phyloP scores from a whole-genome alignment of 106 monocot genomes.

The Dendrobium catenatum region DNA sequence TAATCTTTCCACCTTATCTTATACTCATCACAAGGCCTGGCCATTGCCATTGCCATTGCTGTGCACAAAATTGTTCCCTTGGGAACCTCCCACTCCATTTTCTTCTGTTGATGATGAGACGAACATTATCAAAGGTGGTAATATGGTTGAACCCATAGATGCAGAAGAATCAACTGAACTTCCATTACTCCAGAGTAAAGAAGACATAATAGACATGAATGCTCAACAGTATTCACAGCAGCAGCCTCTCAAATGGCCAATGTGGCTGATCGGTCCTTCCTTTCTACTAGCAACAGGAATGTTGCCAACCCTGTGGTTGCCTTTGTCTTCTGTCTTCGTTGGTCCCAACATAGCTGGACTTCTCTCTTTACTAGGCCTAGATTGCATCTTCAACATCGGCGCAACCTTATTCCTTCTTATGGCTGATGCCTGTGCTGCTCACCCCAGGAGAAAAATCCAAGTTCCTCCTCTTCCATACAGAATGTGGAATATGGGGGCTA shows the following conservation, averaged over 20 bases:
- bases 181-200: conserved; percentile 32
- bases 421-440: conserved; percentile 84
- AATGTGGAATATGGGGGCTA: conserved; percentile 73
- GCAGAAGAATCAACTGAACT: conserved; percentile 35
- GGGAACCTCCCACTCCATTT: conserved; percentile 52
- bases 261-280: conserved; percentile 85
- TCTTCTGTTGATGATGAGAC: conserved; percentile 18
- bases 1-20: neutral
- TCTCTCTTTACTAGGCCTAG: conserved; percentile 80
- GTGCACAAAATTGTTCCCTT: conserved; percentile 39
- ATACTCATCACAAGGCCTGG: conserved; percentile 9
- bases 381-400: conserved; percentile 92
- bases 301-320: conserved; percentile 79
- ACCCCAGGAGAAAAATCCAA: conserved; percentile 22
- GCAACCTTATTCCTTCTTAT: conserved; percentile 87
- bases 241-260: conserved; percentile 63
- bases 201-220: conserved; percentile 33
- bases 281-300: conserved; percentile 73
- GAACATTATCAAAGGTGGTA: conserved; percentile 34
- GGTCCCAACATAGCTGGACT: conserved; percentile 72
- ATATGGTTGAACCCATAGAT: conserved; percentile 44
- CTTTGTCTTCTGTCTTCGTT: conserved; percentile 70
- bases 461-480: conserved; percentile 55
- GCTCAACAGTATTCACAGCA: conserved; percentile 10
- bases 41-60: conserved; percentile 7